Percentiles rank a stretch among this genome's conserved stretches.
phyloP scores from a whole-genome alignment of 106 monocot genomes.

The Phalaenopsis aphrodite region DNA sequence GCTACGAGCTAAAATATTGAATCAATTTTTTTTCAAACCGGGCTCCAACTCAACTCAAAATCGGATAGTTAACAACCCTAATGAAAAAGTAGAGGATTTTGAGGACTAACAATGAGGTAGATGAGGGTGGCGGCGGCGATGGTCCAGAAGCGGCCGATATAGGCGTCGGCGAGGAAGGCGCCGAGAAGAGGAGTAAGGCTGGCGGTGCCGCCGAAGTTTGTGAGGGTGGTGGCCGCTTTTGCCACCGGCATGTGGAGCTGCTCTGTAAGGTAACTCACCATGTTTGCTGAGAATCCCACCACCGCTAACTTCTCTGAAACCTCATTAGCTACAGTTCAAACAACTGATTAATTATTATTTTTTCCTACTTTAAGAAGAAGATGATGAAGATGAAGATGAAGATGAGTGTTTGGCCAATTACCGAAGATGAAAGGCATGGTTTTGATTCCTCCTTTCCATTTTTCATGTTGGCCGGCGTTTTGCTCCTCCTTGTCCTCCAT shows the following conservation, averaged over 20 bases:
- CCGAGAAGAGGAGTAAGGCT: constrained; percentile 75
- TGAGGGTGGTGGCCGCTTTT: constrained; percentile 81
- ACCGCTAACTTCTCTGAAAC: constrained; percentile 74
- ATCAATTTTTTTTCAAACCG: too few species aligned
- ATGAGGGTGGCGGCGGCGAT: constrained; percentile 52
- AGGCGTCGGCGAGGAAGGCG: constrained; percentile 82
- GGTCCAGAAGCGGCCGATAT: constrained; percentile 74
- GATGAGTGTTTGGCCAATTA: not conserved
- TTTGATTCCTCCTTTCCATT: constrained; percentile 38
- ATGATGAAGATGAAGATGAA: not conserved
- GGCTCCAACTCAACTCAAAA: too few species aligned
- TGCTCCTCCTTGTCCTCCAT: too few species aligned
- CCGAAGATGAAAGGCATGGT: constrained; percentile 78
- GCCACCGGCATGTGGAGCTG: constrained; percentile 69
- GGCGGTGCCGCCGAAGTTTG: constrained; percentile 76
- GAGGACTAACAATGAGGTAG: constrained; percentile 49
- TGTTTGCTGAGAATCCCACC: constrained; percentile 78
- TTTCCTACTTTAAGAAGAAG: not conserved
- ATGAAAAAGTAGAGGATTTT: not conserved
- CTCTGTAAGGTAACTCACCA: constrained; percentile 71
- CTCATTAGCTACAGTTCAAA: constrained; percentile 39
- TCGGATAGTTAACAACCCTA: too few species aligned
- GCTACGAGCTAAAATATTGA: too few species aligned
- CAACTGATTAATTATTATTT: not conserved
- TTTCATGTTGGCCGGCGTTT: too few species aligned